Base-by-base conservation (phyloP, 164 flowering plant species). In the Piper longum region DNA sequence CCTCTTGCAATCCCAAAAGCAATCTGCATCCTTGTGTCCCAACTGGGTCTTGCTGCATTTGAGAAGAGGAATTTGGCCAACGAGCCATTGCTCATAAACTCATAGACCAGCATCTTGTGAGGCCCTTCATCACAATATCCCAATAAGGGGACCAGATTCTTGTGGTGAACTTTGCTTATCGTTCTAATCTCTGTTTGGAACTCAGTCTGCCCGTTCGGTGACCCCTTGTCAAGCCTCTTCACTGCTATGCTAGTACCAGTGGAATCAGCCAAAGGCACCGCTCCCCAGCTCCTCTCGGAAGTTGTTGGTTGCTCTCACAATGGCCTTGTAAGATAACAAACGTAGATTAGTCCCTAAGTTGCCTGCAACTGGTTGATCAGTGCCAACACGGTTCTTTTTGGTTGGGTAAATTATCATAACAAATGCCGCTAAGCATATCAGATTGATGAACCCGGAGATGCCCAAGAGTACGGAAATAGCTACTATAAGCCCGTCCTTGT, bases 381-480 rank as follows among this genome's bases (percentile, higher is more conserved):
- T 26, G 7, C 19, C 1, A 6, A 39, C 2, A 18, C 26, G 36
- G 1, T 26, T 57, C 17, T 45, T 48, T 12, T 48, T 12, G 52
- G 52, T 2, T 48, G 52, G 8, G 14, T 5, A 48, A 12, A 54
- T 3, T 0, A 12, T 40, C 4, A 64, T 4, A 17, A 41, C 17
- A 42, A 56, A 13, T 3, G 66, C 60, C n/a, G 41, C 12, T 8
- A 64, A 4, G 3, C 43, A 56, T 51, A 59, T 26, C 7, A 74
- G 17, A 64, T 79, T 81, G 0, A 83, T 7, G 43, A 78, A 75
- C 0, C 66, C 70, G 3, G 85, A 83, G 70, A 81, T 70, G 18
- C 82, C 75, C 11, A 78, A 57, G 12, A 83, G 70, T 16, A 71
- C 56, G 4, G 79, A 77, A 12, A 62, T 69, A 2, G 66, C 44